These are phyloP conservation scores for Fragaria vesca DNA, from an alignment of 306 rosid genomes.

Conservation along the genomic window DNA sequence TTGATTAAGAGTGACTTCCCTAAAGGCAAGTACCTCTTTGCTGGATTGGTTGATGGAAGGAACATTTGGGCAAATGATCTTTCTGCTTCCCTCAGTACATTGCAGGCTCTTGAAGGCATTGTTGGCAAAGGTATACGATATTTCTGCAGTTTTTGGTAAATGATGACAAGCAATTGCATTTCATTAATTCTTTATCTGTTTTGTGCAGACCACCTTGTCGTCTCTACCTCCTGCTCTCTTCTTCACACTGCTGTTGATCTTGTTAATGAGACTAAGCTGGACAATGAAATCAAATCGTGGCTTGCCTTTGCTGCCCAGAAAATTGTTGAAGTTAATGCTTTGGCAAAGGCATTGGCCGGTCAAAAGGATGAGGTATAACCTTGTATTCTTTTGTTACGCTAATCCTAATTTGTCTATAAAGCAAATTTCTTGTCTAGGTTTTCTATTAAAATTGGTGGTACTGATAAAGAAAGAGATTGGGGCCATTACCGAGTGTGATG, in stretches of 20 bases:
- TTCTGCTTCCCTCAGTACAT: slow-evolving; percentile 54
- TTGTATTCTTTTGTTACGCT: not conserved
- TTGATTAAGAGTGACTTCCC: slow-evolving; percentile 78
- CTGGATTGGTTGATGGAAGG: slow-evolving; percentile 95
- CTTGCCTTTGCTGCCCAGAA: slow-evolving; percentile 94
- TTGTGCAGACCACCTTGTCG: slow-evolving; percentile 68
- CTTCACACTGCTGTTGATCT: slow-evolving; percentile 96
- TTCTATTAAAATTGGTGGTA: not conserved
- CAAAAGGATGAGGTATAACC: slow-evolving; percentile 66
- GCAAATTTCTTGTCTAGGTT: not conserved
- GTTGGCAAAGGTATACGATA: slow-evolving; percentile 69
- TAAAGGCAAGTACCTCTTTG: slow-evolving; percentile 70
- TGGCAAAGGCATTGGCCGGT: slow-evolving; percentile 79
- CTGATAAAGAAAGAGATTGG: not conserved
- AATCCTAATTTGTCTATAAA: not conserved
- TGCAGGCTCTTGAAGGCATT: slow-evolving; percentile 55
- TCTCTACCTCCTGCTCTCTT: slow-evolving; percentile 85
- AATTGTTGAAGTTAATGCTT: slow-evolving; percentile 78
- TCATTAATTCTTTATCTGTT: slow-evolving; percentile 6
- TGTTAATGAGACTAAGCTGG: slow-evolving; percentile 84
- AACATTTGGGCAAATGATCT: slow-evolving; percentile 96
- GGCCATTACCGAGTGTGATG: not conserved
- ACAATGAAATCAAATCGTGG: slow-evolving; percentile 85
- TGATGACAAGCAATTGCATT: slow-evolving; percentile 4
- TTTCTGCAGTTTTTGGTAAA: slow-evolving; percentile 18